Evolutionary conservation across 106 monocot genomes (phyloP), one percentile per base, ranked within the genome.

Genomic region (Phalaenopsis aphrodite): DNA sequence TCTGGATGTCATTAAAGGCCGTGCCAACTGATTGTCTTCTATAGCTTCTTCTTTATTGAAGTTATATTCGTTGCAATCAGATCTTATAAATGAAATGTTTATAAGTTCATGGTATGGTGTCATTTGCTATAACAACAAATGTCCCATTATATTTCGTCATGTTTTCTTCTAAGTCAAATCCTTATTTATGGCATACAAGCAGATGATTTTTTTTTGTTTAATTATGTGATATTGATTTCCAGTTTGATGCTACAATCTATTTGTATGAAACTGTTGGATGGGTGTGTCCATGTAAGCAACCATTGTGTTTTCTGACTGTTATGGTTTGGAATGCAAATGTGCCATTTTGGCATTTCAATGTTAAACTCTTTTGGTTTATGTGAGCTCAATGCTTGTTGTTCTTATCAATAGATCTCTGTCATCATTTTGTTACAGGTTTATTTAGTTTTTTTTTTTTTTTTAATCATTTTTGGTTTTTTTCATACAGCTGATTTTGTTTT

Each of bases 1-100:
- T 61, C 39, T 81, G 0, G 81, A 81, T 75, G 81, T 81, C 36
- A 81, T 81, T 30, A 75, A 45, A 81, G 75, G 81, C 16, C 75
- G 81, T 45, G 81, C 61, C 23, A 81, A 81, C 39, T 81, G 64
- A 81, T 6, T 4, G 39, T 41, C 71, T 75, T 75, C 74, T 75
- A 65, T 24, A 14, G 23, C n/a, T 11, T 7, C 16, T 61, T 61
- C 61, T 61, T 8, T 8, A 68, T 36, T 36, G 37, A 11, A 37
- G 23, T 7, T 37, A 68, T 69, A 7, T 69, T 69, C 23, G 38
- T 39, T 69, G 69, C 69, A 39, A 39, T 41, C 38, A 69, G 69
- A 38, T 39, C 69, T 69, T 39, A 39, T 9, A 38, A 69, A 36
- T 68, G 68, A 68, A 68, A 69, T 69, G 69, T 38, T 69, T 39